Base-by-base conservation (phyloP, 805 yeast genomes). In the Teunomyces atbi region DNA sequence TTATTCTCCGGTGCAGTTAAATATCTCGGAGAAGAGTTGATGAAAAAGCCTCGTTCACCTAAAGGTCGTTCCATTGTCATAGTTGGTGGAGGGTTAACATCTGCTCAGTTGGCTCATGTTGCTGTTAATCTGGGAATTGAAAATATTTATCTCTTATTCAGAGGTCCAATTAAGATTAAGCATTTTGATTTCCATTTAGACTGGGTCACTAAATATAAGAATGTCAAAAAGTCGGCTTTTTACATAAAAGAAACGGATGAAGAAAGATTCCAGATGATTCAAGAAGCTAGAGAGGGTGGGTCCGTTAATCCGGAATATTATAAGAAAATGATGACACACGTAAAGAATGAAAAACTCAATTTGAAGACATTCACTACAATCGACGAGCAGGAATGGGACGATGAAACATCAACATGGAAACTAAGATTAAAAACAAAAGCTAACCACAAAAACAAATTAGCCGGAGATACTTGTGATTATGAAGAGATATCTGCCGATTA, bases 201-300 rank as follows among this genome's bases (percentile, higher is more conserved):
- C 45, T 74, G 78, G 78, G 78, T 74, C 13, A 71, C 78, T n/a
- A 74, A 74, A 49, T 74, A 72, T 55, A 68, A 69, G 48, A 74
- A 73, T 46, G 71, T 68, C 20, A 68, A 71, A 55, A 73, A 72
- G 47, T 66, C 76, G 2, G 66, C 74, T 1, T 70, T 69, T 40
- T 74, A 73, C 60, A 66, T 71, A 52, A 58, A 59, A 44, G 77
- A 73, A 38, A 64, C 73, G 1, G 77, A 74, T 44, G 65, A 68
- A 36, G 78, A 73, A 45, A 53, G 77, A 23, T 55, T 52, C 13
- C 58, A 73, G 12, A 70, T 71, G 69, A 69, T 73, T 37, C 56
- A 60, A 15, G 66, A 64, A 11, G 76, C 78, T 0, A 55, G 78
- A 45, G 68, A 71, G 49, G 78, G 78, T 7, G 78, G 79, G 0